These are phyloP conservation scores for Udeniomyces megalosporus DNA, from an alignment of 768 basidiomycete species.

Conservation along the genomic window DNA sequence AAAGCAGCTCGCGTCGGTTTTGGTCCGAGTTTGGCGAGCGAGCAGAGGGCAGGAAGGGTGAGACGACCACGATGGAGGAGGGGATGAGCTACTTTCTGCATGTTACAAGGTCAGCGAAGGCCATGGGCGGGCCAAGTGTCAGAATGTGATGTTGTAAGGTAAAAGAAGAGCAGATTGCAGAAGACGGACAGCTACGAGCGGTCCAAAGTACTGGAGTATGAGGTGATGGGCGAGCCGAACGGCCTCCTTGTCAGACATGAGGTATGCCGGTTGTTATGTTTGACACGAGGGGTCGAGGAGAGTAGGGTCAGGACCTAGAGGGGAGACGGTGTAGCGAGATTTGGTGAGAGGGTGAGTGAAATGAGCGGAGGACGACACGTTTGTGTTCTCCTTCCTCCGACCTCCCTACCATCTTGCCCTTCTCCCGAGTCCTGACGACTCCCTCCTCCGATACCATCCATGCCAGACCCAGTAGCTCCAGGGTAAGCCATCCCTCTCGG, in stretches of 20 bases:
- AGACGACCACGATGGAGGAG: conserved; percentile 16
- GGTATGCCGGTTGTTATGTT: too few relatives aligned
- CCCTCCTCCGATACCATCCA: background rate
- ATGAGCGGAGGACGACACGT: background rate
- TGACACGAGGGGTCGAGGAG: background rate
- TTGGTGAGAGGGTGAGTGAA: background rate
- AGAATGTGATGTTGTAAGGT: too few relatives aligned
- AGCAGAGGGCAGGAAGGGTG: background rate
- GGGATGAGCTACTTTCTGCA: conserved; percentile 13
- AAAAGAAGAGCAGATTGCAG: background rate
- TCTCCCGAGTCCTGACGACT: background rate
- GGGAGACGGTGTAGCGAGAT: background rate
- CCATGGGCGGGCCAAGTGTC: too few relatives aligned
- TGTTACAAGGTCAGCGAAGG: too few relatives aligned
- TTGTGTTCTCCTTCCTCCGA: background rate
- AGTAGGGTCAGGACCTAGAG: background rate
- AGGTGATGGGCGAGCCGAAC: conserved; percentile 14
- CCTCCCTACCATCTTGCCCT: too few relatives aligned
- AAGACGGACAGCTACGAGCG: conserved; percentile 12
- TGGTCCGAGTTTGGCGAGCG: conserved; percentile 4
- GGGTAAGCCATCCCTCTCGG: background rate
- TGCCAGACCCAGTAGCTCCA: conserved; percentile 4
- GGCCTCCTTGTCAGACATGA: conserved; percentile 15
- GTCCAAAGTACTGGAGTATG: conserved; percentile 8
- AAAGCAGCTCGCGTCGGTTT: conserved; percentile 44